Evolutionary conservation across 202 grass and related monocot genomes (phyloP).

Genomic region (Brachypodium distachyon): DNA sequence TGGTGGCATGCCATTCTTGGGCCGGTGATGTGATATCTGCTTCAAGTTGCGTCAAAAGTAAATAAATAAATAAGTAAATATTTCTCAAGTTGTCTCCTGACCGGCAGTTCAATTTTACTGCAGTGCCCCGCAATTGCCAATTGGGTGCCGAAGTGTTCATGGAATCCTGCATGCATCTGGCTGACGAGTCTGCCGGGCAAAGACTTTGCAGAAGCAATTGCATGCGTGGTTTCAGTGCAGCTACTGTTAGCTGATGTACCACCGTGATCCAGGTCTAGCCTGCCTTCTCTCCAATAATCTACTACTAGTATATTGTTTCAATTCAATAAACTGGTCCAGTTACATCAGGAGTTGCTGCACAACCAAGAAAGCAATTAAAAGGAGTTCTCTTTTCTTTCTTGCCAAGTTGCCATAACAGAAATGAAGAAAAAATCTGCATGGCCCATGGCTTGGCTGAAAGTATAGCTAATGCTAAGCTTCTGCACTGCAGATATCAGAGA

Average conservation of each 20-base stretch:
- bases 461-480: background rate
- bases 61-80: too few species aligned
- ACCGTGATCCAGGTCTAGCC: background rate
- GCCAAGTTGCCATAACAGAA: too few species aligned
- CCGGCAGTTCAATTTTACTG: background rate
- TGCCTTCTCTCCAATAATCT: background rate
- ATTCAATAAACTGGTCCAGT: background rate
- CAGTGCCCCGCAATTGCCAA: background rate
- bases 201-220: background rate
- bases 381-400: background rate
- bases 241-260: background rate
- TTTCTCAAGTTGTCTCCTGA: background rate
- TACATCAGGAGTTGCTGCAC: background rate
- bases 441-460: background rate
- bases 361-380: background rate
- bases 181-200: background rate
- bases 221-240: background rate
- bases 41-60: background rate
- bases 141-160: background rate
- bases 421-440: too few species aligned
- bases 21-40: constrained; percentile 11
- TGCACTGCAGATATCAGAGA: background rate
- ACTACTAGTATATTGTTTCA: background rate
- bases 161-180: background rate
- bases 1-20: background rate